Percentiles rank a stretch among this genome's conserved stretches.
phyloP scores from a whole-genome alignment of 2,329 filamentous ascomycete genomes.

The Trichoderma harzianum region DNA sequence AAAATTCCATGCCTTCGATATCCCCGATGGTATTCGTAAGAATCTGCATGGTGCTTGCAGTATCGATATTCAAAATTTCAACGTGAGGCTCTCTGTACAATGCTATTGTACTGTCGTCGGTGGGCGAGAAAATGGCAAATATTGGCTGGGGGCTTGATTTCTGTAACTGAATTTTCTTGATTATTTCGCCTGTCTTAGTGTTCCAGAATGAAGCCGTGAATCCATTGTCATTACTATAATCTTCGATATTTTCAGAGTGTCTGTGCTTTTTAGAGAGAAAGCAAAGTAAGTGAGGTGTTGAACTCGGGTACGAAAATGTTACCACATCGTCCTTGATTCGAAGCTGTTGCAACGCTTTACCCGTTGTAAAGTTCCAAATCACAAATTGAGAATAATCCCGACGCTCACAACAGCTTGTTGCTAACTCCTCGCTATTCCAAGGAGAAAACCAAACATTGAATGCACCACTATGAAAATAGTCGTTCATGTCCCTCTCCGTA shows the following conservation, averaged over 20 bases:
- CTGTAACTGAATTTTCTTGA: no score
- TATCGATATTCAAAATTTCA: neutral
- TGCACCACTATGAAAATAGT: no score
- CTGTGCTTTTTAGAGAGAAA: neutral
- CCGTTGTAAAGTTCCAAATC: neutral
- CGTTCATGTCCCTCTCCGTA: no score
- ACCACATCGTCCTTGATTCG: rapidly evolving
- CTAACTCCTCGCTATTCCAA: neutral
- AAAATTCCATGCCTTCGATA: rapidly evolving
- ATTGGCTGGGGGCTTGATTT: no score
- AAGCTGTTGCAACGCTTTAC: neutral
- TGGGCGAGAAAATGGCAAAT: no score
- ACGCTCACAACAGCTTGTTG: neutral
- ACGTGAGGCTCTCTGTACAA: neutral
- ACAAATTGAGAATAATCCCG: neutral
- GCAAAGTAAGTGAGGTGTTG: neutral
- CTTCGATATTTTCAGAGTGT: no score
- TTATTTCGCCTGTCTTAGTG: no score
- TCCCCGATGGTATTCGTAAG: neutral
- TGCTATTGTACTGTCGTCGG: neutral
- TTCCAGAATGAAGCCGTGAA: no score
- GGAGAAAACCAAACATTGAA: neutral
- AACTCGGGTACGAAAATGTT: neutral
- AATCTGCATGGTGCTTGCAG: no score
- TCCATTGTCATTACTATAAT: no score